These are phyloP conservation scores for Solanum commersonii DNA, from an alignment of 257 asterid genomes.

Conservation along the genomic window DNA sequence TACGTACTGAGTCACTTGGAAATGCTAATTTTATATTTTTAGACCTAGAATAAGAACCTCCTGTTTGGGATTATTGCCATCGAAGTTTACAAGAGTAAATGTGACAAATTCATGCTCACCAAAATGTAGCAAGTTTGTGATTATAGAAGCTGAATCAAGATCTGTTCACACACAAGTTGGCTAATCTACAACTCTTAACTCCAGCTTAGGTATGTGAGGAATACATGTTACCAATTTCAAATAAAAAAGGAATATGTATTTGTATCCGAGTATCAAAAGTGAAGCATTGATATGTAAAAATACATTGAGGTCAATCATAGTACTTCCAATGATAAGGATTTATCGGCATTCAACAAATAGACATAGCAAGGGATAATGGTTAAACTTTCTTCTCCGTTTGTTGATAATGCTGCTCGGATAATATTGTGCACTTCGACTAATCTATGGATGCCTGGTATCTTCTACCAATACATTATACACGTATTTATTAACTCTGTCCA, in stretches of 20 bases:
- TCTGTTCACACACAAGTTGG: background rate
- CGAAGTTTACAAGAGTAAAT: background rate
- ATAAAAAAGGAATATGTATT: background rate
- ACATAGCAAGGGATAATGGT: background rate
- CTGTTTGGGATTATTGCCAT: background rate
- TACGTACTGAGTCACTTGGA: background rate
- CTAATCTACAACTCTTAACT: background rate
- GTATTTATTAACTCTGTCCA: background rate
- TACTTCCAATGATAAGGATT: background rate
- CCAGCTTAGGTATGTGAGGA: background rate
- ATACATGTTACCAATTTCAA: no score
- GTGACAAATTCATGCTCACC: background rate
- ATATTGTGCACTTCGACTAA: background rate
- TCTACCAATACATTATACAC: background rate
- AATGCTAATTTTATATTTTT: background rate
- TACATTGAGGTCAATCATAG: background rate
- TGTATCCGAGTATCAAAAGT: background rate
- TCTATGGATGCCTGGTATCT: background rate
- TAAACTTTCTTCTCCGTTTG: background rate
- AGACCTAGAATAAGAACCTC: background rate
- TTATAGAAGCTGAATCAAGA: background rate
- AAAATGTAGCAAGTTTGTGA: background rate
- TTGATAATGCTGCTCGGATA: background rate
- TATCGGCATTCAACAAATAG: background rate
- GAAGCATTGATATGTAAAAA: background rate